Percentiles rank a stretch among this genome's conserved stretches.
phyloP scores from a whole-genome alignment of 768 basidiomycete genomes.

The Tricholoma sp. region DNA sequence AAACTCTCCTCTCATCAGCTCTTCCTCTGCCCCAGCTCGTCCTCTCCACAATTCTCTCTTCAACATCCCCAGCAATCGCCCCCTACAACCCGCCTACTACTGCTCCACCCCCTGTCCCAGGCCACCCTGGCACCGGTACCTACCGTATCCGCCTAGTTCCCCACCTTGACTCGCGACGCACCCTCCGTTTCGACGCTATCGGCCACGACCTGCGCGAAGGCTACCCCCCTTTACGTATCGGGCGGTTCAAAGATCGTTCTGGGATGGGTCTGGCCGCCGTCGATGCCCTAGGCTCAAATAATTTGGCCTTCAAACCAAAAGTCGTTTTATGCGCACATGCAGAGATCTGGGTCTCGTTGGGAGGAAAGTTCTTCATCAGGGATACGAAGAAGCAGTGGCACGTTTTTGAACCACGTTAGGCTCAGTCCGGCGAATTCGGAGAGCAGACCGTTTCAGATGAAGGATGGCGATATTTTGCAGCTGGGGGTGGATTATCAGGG shows the following conservation, averaged over 20 bases:
- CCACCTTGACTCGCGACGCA: slow-evolving; percentile 85
- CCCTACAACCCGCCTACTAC: background rate
- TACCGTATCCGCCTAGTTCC: slow-evolving; percentile 93
- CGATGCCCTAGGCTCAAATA: slow-evolving; percentile 67
- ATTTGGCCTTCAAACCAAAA: slow-evolving; percentile 92
- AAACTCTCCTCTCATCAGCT: slow-evolving; percentile 16
- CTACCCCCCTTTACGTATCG: slow-evolving; percentile 75
- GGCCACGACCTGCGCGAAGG: slow-evolving; percentile 72
- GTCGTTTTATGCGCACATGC: slow-evolving; percentile 94
- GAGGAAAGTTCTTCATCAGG: slow-evolving; percentile 74
- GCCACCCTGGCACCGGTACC: slow-evolving; percentile 1
- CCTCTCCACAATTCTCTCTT: background rate
- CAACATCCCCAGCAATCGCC: background rate
- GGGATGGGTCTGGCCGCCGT: slow-evolving; percentile 61
- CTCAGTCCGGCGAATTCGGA: slow-evolving; percentile 83
- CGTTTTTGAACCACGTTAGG: slow-evolving; percentile 92
- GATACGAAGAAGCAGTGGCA: slow-evolving; percentile 92
- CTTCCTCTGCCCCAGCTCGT: background rate
- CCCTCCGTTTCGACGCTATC: slow-evolving; percentile 91
- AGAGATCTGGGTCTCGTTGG: slow-evolving; percentile 80
- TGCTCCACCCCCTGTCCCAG: background rate
- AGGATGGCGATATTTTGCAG: slow-evolving; percentile 92
- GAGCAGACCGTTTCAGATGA: slow-evolving; percentile 68
- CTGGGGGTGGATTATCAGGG: slow-evolving; percentile 98
- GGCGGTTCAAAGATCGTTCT: slow-evolving; percentile 88